These are phyloP conservation scores for Diutina catenulata DNA, from an alignment of 1,139 yeast genomes.

Conservation along the genomic window DNA sequence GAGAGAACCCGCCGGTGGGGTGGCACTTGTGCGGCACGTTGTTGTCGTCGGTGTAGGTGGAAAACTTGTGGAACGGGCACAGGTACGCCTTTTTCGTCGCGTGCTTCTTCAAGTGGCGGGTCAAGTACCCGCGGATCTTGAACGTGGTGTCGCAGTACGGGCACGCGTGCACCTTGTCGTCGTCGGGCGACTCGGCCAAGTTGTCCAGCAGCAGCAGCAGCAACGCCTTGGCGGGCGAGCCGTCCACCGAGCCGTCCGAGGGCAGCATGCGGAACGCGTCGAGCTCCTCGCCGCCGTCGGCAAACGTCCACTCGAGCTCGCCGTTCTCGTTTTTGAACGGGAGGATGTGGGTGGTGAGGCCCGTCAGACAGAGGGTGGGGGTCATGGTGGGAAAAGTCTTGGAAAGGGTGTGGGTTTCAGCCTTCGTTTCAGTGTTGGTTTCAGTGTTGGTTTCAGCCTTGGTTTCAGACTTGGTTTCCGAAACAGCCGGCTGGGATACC, in stretches of 20 bases:
- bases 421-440: background rate
- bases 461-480: too few relatives aligned
- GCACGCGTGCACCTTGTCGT: constrained; percentile 21
- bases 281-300: constrained; percentile 23
- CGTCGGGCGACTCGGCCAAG: background rate
- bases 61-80: constrained; percentile 38
- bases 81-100: constrained; percentile 35
- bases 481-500: too few relatives aligned
- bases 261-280: constrained; percentile 14
- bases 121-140: constrained; percentile 45
- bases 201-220: background rate
- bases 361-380: constrained; percentile 31
- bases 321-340: constrained; percentile 44
- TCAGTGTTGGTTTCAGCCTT: too few relatives aligned
- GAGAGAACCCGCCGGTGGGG: constrained; percentile 47
- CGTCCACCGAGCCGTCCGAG: constrained; percentile 9
- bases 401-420: background rate
- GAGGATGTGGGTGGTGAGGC: constrained; percentile 31
- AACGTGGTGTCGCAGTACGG: constrained; percentile 34
- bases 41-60: constrained; percentile 12
- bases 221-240: background rate
- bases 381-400: background rate
- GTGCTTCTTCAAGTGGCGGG: constrained; percentile 46
- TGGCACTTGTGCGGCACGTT: constrained; percentile 28
- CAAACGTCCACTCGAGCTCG: constrained; percentile 46